Evolutionary conservation across 352 stramenopile genomes (phyloP).

Genomic region (Phytophthora crassamura): DNA sequence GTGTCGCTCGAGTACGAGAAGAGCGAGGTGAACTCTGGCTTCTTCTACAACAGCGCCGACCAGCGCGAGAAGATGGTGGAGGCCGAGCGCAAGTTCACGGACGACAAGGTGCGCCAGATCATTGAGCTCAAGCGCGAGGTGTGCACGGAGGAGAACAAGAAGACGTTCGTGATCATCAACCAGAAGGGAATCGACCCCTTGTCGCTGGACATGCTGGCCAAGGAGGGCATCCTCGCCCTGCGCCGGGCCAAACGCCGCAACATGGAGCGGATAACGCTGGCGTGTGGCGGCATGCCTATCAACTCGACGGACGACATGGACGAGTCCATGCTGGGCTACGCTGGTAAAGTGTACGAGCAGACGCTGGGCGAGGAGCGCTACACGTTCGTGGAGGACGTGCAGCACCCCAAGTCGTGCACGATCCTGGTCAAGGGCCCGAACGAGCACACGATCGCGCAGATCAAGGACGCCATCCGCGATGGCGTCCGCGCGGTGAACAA

Average conservation of each 20-base stretch:
- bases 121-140: slow-evolving; percentile 99
- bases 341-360: slow-evolving; percentile 98
- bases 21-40: slow-evolving; percentile 98
- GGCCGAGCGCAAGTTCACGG: slow-evolving; percentile 94
- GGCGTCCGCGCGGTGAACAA: slow-evolving; percentile 99
- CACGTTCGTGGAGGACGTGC: slow-evolving; percentile 99
- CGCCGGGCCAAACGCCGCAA: slow-evolving; percentile 99
- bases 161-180: slow-evolving; percentile 99
- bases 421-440: slow-evolving; percentile 99
- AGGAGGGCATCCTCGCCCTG: slow-evolving; percentile 99
- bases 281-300: slow-evolving; percentile 98
- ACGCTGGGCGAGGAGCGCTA: slow-evolving; percentile 99
- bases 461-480: slow-evolving; percentile 99
- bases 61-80: slow-evolving; percentile 98
- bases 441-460: slow-evolving; percentile 98
- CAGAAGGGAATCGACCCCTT: slow-evolving; percentile 99
- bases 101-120: slow-evolving; percentile 97
- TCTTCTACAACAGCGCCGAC: slow-evolving; percentile 99
- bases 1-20: slow-evolving; percentile 99
- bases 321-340: slow-evolving; percentile 95
- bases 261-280: slow-evolving; percentile 99
- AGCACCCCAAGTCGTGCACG: slow-evolving; percentile 97
- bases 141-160: slow-evolving; percentile 95
- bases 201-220: slow-evolving; percentile 99
- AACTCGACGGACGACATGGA: slow-evolving; percentile 99